Evolutionary conservation across 2,329 filamentous ascomycete genomes (phyloP).

Genomic region (Fusarium caatingaense): DNA sequence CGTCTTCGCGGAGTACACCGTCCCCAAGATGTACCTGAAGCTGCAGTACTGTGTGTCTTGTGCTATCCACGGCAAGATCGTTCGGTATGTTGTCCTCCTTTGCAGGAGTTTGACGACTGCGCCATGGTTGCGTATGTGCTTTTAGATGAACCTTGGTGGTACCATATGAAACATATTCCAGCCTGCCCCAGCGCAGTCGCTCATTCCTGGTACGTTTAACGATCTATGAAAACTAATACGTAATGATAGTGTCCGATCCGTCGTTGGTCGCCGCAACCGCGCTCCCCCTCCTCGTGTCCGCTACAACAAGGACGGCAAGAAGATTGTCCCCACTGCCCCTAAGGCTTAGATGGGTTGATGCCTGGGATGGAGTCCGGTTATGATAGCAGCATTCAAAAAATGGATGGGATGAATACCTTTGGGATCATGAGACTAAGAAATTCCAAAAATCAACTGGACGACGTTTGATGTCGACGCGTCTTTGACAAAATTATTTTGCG

Average conservation of each 20-base stretch:
- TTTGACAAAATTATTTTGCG: constrained; percentile 19
- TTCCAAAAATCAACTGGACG: constrained; percentile 48
- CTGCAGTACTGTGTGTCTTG: constrained; percentile 99
- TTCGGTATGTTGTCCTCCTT: constrained; percentile 84
- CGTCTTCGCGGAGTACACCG: constrained; percentile 98
- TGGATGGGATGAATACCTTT: constrained; percentile 52
- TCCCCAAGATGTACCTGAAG: constrained; percentile 99
- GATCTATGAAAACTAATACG: constrained; percentile 55
- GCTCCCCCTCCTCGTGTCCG: constrained; percentile 96
- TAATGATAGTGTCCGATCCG: constrained; percentile 88
- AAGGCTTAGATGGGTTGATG: constrained; percentile 53
- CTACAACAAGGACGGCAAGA: constrained; percentile 99
- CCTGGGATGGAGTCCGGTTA: constrained; percentile 54
- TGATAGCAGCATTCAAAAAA: constrained; percentile 54
- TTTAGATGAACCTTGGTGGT: constrained; percentile 71
- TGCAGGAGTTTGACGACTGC: constrained; percentile 69
- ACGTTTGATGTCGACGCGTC: constrained; percentile 39
- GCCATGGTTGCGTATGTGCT: constrained; percentile 59
- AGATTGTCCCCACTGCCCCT: constrained; percentile 82
- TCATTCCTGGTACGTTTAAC: constrained; percentile 43
- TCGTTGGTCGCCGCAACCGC: constrained; percentile 97
- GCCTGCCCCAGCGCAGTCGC: constrained; percentile 24
- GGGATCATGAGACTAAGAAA: constrained; percentile 49
- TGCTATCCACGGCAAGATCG: constrained; percentile 99
- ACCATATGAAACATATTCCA: constrained; percentile 54